Evolutionary conservation across 1,284 basidiomycete genomes (phyloP), one percentile per base, ranked within the genome.

Genomic region (Sporisorium sorghi): DNA sequence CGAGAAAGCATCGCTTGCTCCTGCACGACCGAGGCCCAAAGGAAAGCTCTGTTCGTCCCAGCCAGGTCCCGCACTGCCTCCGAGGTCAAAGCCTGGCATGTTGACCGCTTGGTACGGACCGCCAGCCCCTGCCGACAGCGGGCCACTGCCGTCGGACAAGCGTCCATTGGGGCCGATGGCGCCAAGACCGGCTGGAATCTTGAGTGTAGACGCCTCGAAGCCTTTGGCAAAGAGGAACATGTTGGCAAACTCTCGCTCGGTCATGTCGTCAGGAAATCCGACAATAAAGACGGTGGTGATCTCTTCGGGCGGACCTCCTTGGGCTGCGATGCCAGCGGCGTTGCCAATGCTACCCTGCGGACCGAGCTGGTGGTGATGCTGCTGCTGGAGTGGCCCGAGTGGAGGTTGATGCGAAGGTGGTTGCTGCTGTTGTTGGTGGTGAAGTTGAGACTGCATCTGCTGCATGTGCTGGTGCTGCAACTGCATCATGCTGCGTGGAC

Each of bases 201-300:
- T 99, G 79, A 99, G 88, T 7, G 95, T 97, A 0, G 96, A 95
- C 17, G 96, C 97, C 85, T 99, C 96, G 82, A 99, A 99, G 12
- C 94, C 97, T 1, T 89, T 87, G 2, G 93, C 93, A 83, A 99
- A 99, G 4, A 94, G 93, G 85, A 99, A 99, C 92, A 99, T 97
- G 85, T 98, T 98, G 86, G 96, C 93, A 85, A 99, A 98, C 86
- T 99, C 96, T 23, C 96, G 93, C 86, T 98, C 94, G 88, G 92
- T 91, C 92, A 99, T 98, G 83, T 99, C 96, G 73, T 99, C 97
- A 3, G 96, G 96, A 85, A 99, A 99, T 0, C 96, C 96, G 30
- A 98, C 96, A 1, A 99, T 95, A 79, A 99, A 99, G 72, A 99
- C 96, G 2, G 96, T 99, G 21, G 93, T 95, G 65, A 98, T 97